Percentiles rank a stretch among this genome's conserved stretches.
Evolutionary conservation across 2,329 filamentous ascomycete species (phyloP).

Genomic region (Lithohypha guttulata): DNA sequence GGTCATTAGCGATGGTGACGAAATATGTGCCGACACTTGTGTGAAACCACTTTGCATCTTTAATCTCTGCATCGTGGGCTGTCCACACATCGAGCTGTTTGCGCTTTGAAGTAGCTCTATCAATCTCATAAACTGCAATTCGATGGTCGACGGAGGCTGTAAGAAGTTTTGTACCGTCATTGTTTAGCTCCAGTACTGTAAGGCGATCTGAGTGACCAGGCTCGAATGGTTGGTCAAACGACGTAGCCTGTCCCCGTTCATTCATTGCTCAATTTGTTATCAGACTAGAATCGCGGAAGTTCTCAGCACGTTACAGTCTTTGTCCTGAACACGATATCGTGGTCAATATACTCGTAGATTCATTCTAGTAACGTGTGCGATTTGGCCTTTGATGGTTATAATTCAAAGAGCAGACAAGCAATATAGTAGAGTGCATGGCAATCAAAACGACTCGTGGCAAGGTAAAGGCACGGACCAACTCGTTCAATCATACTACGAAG

Average conservation of each 20-base stretch:
- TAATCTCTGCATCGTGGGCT: conserved; percentile 80
- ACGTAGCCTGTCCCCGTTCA: background rate
- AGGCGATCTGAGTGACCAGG: conserved; percentile 53
- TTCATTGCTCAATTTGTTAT: too few species aligned
- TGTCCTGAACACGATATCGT: too few species aligned
- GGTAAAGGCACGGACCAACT: too few species aligned
- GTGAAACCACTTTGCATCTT: conserved; percentile 90
- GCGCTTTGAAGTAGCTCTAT: conserved; percentile 65
- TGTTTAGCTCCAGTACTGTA: conserved; percentile 79
- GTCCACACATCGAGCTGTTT: conserved; percentile 69
- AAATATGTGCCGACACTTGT: conserved; percentile 81
- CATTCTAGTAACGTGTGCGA: too few species aligned
- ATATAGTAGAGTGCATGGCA: too few species aligned
- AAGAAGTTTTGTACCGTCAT: conserved; percentile 81
- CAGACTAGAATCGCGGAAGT: too few species aligned
- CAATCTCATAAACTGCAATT: conserved; percentile 80
- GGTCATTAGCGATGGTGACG: conserved; percentile 79
- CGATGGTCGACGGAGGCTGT: conserved; percentile 87
- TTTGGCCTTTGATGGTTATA: too few species aligned
- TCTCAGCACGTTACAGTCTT: too few species aligned
- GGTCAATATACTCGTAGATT: too few species aligned
- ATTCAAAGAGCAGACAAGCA: too few species aligned
- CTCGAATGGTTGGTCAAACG: background rate
- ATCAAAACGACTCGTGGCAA: too few species aligned
- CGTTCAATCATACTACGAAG: too few species aligned